phyloP scores from a whole-genome alignment of 2,329 filamentous ascomycete species.

The Colletotrichum sojae region DNA sequence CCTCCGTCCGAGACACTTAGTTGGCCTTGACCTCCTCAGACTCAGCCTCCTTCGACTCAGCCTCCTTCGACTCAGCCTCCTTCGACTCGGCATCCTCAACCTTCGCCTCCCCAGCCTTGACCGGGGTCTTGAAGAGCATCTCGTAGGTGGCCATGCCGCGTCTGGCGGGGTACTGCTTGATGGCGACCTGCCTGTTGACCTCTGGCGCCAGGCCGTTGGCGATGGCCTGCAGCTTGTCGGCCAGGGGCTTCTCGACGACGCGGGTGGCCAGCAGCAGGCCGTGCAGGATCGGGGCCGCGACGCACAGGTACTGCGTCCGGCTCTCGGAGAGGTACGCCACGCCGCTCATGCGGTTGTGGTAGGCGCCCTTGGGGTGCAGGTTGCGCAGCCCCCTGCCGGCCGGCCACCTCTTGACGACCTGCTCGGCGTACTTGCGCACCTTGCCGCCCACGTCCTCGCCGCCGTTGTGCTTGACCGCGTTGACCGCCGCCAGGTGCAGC shows the following conservation, averaged over 20 bases:
- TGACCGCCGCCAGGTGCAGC: constrained; percentile 60
- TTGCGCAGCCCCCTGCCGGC: constrained; percentile 52
- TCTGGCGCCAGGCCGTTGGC: constrained; percentile 55
- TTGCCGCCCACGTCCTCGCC: constrained; percentile 50
- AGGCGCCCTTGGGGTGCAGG: constrained; percentile 53
- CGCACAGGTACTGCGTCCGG: constrained; percentile 52
- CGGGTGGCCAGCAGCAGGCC: constrained; percentile 62
- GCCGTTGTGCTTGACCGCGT: constrained; percentile 52
- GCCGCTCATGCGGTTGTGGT: constrained; percentile 40
- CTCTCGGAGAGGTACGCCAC: constrained; percentile 49
- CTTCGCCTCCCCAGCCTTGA: too few relatives aligned
- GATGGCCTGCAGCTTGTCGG: constrained; percentile 56
- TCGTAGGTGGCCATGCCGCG: constrained; percentile 45
- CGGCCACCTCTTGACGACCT: constrained; percentile 59
- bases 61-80: neutral
- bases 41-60: neutral
- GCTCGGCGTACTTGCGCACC: constrained; percentile 54
- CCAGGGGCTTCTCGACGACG: constrained; percentile 55
- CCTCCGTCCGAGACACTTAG: too few relatives aligned
- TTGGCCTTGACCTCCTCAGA: too few relatives aligned
- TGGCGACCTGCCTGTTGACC: constrained; percentile 50
- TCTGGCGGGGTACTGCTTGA: constrained; percentile 15
- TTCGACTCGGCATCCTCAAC: neutral
- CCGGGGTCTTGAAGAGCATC: constrained; percentile 6
- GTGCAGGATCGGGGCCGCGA: constrained; percentile 52